A percentile compares a stretch with the other conserved stretches of the same genome.
phyloP scores from a whole-genome alignment of 192 early-diverging fungal species.

The Martensiomyces pterosporus region DNA sequence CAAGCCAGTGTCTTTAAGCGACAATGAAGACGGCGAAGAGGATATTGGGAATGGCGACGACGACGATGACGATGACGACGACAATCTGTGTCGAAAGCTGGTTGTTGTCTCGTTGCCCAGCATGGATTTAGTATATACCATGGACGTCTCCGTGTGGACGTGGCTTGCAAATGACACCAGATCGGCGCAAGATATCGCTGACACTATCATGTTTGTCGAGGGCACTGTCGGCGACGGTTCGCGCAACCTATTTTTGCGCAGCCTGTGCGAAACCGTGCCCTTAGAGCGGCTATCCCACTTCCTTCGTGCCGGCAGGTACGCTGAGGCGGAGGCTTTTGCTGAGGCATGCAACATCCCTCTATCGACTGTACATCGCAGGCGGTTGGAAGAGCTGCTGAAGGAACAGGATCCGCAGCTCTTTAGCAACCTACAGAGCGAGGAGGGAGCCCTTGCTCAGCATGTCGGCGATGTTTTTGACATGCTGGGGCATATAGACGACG shows the following conservation, averaged over 20 bases:
- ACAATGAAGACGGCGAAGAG: background rate
- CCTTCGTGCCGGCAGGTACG: conserved; percentile 19
- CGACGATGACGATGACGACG: conserved; percentile 1
- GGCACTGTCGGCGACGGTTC: conserved; percentile 6
- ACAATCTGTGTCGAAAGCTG: conserved; percentile 10
- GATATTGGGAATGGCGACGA: too few species aligned
- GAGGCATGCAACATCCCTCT: conserved; percentile 18
- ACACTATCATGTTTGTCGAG: conserved; percentile 38
- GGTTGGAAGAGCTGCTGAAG: conserved; percentile 11
- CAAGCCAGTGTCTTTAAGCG: conserved; percentile 10
- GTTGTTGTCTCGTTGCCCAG: conserved; percentile 26
- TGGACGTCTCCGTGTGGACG: conserved; percentile 20
- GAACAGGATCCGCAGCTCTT: background rate
- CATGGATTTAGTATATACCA: conserved; percentile 15
- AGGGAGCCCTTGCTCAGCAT: background rate
- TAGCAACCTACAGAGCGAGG: background rate
- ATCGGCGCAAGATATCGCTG: conserved; percentile 12
- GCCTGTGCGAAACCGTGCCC: conserved; percentile 26
- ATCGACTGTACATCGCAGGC: conserved; percentile 20
- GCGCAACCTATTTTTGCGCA: conserved; percentile 25
- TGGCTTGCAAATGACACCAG: conserved; percentile 30
- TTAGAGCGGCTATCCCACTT: conserved; percentile 38
- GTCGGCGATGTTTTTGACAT: conserved; percentile 8
- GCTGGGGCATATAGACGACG: conserved; percentile 15
- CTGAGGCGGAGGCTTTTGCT: conserved; percentile 38